These are phyloP conservation scores for Oryza brachyantha DNA, from an alignment of 176 grass and related monocot genomes.

Conservation along the genomic window DNA sequence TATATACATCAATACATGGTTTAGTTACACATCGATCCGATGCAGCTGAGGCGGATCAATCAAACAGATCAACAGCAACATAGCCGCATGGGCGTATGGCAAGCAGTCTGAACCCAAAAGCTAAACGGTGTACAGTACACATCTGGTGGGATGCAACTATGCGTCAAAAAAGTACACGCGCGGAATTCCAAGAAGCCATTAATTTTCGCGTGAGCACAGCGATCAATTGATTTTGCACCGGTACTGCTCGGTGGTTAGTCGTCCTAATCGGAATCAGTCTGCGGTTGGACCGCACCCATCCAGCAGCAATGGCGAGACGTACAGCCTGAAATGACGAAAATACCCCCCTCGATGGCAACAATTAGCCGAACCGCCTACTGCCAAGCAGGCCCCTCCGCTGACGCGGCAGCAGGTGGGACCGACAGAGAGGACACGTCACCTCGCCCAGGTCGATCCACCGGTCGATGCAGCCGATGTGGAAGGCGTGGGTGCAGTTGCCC, in stretches of 20 bases:
- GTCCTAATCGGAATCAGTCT: constrained; percentile 33
- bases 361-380: constrained; percentile 1
- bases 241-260: constrained; percentile 21
- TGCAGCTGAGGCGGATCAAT: not conserved
- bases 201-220: not conserved
- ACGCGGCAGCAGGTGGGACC: constrained; percentile 48
- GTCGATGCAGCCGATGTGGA: constrained; percentile 75
- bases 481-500: constrained; percentile 69
- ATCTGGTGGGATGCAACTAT: not conserved
- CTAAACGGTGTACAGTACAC: not conserved
- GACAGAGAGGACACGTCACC: constrained; percentile 66
- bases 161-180: not conserved
- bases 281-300: constrained; percentile 24
- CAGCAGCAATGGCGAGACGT: not conserved
- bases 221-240: constrained; percentile 24
- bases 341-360: not conserved
- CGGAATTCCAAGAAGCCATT: not conserved
- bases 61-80: not conserved
- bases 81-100: not conserved
- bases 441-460: constrained; percentile 70
- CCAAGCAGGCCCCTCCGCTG: constrained; percentile 13
- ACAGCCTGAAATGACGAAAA: constrained; percentile 3
- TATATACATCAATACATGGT: not conserved
- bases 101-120: not conserved
- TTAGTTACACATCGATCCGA: not conserved